phyloP scores from a whole-genome alignment of 2,329 filamentous ascomycete genomes.

The Diaporthe amygdali region DNA sequence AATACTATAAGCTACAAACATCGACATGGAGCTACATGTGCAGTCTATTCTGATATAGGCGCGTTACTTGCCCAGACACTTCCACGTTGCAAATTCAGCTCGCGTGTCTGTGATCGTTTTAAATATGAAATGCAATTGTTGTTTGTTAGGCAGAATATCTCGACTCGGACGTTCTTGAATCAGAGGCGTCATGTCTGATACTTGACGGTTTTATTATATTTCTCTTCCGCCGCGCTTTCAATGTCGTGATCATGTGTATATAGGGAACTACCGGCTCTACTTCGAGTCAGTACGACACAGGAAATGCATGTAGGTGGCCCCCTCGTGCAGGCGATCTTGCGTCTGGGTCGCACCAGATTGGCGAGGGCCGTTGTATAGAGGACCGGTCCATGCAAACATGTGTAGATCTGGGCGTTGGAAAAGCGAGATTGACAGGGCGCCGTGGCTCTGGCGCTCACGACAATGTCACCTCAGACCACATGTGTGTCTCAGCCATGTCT shows the following conservation, averaged over 20 bases:
- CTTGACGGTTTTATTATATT: neutral
- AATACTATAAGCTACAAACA: too few species aligned
- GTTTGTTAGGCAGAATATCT: neutral
- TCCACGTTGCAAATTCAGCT: neutral
- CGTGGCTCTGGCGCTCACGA: conserved; percentile 9
- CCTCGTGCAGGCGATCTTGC: conserved; percentile 15
- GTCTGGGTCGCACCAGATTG: conserved; percentile 21
- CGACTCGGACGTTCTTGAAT: neutral
- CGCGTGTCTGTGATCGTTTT: neutral
- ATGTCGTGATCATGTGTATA: neutral
- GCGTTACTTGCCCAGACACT: neutral
- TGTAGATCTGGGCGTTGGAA: conserved; percentile 33
- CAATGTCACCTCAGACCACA: neutral
- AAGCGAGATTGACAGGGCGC: conserved; percentile 26
- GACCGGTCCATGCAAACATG: neutral
- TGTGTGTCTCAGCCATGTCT: conserved; percentile 20
- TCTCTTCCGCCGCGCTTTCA: neutral
- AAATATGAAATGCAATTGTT: neutral
- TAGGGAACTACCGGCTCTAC: neutral
- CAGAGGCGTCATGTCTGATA: neutral
- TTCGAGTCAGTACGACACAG: neutral
- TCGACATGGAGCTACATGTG: neutral
- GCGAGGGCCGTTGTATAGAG: conserved; percentile 21
- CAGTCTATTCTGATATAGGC: neutral
- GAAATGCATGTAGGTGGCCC: neutral